Conservation (phyloP, 2,329 filamentous ascomycete genomes). For the Pseudogymnoascus verrucosus region DNA sequence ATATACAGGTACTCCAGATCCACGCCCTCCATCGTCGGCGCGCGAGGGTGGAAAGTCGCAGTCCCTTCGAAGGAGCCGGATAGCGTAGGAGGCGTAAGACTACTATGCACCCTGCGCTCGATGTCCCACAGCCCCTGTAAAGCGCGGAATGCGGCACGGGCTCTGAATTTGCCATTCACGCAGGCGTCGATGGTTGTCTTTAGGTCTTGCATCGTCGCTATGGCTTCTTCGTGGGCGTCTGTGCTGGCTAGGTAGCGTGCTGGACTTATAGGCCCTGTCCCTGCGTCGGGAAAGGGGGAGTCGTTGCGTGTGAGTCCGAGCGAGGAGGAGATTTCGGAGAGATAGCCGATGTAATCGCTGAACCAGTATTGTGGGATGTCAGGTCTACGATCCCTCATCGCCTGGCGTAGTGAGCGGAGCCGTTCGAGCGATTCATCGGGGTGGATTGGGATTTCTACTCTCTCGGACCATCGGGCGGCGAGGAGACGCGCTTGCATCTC, state of each 20-base stretch:
- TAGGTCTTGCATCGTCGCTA: constrained; percentile 37
- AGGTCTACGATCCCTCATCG: not conserved
- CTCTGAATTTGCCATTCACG: constrained; percentile 42
- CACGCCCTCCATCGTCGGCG: constrained; percentile 41
- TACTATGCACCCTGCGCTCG: constrained; percentile 39
- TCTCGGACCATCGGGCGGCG: constrained; percentile 47
- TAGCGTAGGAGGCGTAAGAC: constrained; percentile 35
- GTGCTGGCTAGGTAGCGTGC: constrained; percentile 38
- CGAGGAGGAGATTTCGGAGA: constrained; percentile 35
- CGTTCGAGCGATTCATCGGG: constrained; percentile 13
- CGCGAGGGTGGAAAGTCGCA: constrained; percentile 55
- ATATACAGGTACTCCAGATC: constrained; percentile 57
- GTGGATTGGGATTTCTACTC: constrained; percentile 17
- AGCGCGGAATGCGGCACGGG: constrained; percentile 60
- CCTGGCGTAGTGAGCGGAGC: not conserved
- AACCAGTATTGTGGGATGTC: not conserved
- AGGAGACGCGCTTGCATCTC: constrained; percentile 76
- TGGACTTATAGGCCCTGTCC: constrained; percentile 33
- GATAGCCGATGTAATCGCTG: constrained; percentile 29
- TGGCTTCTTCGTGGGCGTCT: constrained; percentile 34
- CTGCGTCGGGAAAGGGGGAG: constrained; percentile 20
- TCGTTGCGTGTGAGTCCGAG: constrained; percentile 43
- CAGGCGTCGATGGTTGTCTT: constrained; percentile 17
- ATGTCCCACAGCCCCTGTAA: constrained; percentile 64
- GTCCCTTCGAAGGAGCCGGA: constrained; percentile 57